phyloP scores from a whole-genome alignment of 2,329 filamentous ascomycete species.

The Aspergillus hiratsukae region DNA sequence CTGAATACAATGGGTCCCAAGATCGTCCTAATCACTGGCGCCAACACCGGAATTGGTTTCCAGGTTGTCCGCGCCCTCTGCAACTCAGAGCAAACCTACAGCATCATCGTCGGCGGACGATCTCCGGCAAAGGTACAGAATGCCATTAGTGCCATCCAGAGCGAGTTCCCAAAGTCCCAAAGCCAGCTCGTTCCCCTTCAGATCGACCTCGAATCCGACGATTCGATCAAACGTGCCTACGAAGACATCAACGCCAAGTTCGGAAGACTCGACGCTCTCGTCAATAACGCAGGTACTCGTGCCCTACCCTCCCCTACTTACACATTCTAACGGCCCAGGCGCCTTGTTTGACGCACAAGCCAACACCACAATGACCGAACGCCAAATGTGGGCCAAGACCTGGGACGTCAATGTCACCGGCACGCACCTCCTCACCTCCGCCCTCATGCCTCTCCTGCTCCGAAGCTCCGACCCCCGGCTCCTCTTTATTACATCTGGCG shows the following conservation, averaged over 20 bases:
- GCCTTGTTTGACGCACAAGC: background rate
- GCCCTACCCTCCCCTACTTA: background rate
- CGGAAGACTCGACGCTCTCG: conserved; percentile 48
- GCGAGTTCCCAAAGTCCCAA: conserved; percentile 37
- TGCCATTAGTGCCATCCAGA: conserved; percentile 42
- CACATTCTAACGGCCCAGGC: background rate
- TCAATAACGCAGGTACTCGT: conserved; percentile 54
- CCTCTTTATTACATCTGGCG: conserved; percentile 14
- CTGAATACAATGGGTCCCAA: background rate
- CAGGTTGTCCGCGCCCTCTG: conserved; percentile 54
- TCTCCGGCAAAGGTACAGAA: conserved; percentile 47
- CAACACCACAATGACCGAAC: conserved; percentile 8
- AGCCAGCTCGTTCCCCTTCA: conserved; percentile 47
- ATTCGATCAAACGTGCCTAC: conserved; percentile 47
- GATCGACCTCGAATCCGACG: conserved; percentile 52
- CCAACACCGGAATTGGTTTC: conserved; percentile 58
- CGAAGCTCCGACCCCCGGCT: conserved; percentile 44
- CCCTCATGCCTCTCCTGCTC: conserved; percentile 52
- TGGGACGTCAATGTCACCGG: conserved; percentile 52
- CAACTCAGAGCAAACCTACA: conserved; percentile 47
- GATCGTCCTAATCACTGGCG: conserved; percentile 57
- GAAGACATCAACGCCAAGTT: conserved; percentile 40
- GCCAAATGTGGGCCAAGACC: conserved; percentile 44
- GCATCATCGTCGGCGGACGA: conserved; percentile 54
- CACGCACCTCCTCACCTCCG: conserved; percentile 42